These are phyloP conservation scores for Physaria fendleri DNA, from an alignment of 345 rosid genomes.

Conservation along the genomic window DNA sequence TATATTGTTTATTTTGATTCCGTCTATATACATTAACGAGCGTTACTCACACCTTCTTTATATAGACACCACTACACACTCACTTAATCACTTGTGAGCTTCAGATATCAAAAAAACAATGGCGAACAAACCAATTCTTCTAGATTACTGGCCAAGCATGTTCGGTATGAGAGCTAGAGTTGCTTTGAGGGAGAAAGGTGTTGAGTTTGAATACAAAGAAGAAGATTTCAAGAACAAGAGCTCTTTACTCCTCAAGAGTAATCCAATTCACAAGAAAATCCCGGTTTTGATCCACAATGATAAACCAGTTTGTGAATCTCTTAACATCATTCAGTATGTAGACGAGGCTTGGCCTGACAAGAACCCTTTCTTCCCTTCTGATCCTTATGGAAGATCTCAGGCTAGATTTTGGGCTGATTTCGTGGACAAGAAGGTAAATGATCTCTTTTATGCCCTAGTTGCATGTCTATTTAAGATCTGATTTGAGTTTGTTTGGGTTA, in stretches of 20 bases:
- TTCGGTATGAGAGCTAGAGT: conserved; percentile 26
- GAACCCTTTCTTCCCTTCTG: conserved; percentile 27
- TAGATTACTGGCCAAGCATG: conserved; percentile 30
- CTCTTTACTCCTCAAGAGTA: conserved; percentile 23
- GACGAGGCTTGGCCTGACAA: conserved; percentile 28
- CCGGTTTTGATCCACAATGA: conserved; percentile 25
- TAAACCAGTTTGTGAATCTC: conserved; percentile 18
- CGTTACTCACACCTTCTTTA: neutral
- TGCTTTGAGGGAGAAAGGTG: conserved; percentile 24
- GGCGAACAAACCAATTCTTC: conserved; percentile 14
- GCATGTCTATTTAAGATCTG: neutral
- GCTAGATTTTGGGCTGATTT: conserved; percentile 26
- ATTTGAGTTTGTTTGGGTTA: neutral
- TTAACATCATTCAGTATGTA: conserved; percentile 9
- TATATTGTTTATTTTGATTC: neutral
- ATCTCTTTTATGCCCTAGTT: neutral
- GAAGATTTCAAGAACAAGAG: conserved; percentile 17
- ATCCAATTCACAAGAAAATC: conserved; percentile 24
- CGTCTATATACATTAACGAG: neutral
- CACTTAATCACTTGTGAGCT: neutral
- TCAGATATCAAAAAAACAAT: neutral
- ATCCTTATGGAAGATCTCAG: conserved; percentile 22
- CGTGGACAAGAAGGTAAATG: conserved; percentile 23
- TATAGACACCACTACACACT: neutral
- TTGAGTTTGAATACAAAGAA: conserved; percentile 20